These are phyloP conservation scores for Ilyonectria robusta DNA, from an alignment of 2,329 filamentous ascomycete genomes.

Conservation along the genomic window DNA sequence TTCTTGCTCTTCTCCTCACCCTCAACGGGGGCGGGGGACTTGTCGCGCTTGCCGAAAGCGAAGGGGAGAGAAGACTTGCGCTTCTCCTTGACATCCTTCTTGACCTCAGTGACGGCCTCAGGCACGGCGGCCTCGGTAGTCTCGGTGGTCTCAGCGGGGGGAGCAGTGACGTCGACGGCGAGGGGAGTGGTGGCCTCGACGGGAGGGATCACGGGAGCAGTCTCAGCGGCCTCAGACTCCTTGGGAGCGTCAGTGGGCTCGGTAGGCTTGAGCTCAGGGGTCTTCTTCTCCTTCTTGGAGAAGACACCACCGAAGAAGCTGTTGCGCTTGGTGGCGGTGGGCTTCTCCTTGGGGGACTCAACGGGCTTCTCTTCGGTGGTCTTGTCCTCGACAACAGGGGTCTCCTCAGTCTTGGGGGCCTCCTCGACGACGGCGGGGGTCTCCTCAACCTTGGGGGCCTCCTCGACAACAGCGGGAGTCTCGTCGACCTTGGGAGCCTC, in stretches of 20 bases:
- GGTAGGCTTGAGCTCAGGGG: slow-evolving; percentile 63
- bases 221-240: slow-evolving; percentile 65
- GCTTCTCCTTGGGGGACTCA: slow-evolving; percentile 63
- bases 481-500: slow-evolving; percentile 33
- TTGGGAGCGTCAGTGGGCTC: slow-evolving; percentile 57
- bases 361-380: slow-evolving; percentile 54
- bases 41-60: slow-evolving; percentile 84
- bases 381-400: slow-evolving; percentile 53
- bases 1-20: slow-evolving; percentile 71
- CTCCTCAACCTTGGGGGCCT: slow-evolving; percentile 50
- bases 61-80: slow-evolving; percentile 85
- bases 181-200: slow-evolving; percentile 71
- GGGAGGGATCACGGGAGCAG: slow-evolving; percentile 71
- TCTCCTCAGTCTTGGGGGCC: slow-evolving; percentile 50
- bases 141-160: slow-evolving; percentile 64
- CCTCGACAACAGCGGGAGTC: slow-evolving; percentile 40
- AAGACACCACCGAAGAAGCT: slow-evolving; percentile 69
- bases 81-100: slow-evolving; percentile 82
- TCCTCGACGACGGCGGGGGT: slow-evolving; percentile 48
- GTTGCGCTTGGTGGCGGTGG: slow-evolving; percentile 63
- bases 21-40: slow-evolving; percentile 69
- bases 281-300: slow-evolving; percentile 73
- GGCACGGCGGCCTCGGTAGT: slow-evolving; percentile 59
- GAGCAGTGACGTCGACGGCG: slow-evolving; percentile 66
- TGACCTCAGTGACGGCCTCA: slow-evolving; percentile 66